phyloP scores from a whole-genome alignment of 164 flowering plant species.

The Stephania cephalantha region DNA sequence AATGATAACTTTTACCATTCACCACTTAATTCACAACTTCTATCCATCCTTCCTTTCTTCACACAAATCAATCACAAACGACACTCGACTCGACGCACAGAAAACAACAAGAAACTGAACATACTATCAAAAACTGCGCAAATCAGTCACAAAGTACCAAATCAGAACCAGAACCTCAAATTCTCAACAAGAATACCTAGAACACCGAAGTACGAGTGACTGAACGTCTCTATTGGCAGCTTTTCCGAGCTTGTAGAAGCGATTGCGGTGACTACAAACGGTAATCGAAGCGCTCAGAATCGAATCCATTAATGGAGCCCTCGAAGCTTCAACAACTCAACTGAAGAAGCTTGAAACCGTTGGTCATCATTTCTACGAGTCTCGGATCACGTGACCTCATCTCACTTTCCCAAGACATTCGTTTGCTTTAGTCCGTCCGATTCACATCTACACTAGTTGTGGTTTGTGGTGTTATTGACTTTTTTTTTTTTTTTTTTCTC shows the following conservation, averaged over 20 bases:
- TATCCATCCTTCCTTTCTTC: too few species aligned
- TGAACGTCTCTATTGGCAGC: background rate
- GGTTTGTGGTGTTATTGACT: too few species aligned
- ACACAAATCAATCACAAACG: too few species aligned
- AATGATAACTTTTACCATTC: too few species aligned
- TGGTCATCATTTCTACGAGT: background rate
- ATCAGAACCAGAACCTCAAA: background rate
- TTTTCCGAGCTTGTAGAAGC: background rate
- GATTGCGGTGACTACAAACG: slow-evolving; percentile 2
- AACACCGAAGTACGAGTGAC: slow-evolving; percentile 19
- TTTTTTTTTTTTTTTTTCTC: too few species aligned
- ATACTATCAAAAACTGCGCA: background rate
- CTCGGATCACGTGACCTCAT: background rate
- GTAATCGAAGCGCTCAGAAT: slow-evolving; percentile 16
- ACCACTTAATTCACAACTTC: too few species aligned
- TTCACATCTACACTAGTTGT: too few species aligned
- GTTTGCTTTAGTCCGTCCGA: background rate
- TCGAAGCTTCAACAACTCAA: background rate
- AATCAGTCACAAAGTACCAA: background rate
- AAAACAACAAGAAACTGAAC: background rate
- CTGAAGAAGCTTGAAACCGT: background rate
- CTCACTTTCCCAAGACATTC: background rate
- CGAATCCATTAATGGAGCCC: slow-evolving; percentile 13
- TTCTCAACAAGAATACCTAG: slow-evolving; percentile 17
- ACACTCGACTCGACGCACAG: too few species aligned